These are phyloP conservation scores for Trypanosoma mega DNA, from an alignment of 208 protist genomes.

Conservation along the genomic window DNA sequence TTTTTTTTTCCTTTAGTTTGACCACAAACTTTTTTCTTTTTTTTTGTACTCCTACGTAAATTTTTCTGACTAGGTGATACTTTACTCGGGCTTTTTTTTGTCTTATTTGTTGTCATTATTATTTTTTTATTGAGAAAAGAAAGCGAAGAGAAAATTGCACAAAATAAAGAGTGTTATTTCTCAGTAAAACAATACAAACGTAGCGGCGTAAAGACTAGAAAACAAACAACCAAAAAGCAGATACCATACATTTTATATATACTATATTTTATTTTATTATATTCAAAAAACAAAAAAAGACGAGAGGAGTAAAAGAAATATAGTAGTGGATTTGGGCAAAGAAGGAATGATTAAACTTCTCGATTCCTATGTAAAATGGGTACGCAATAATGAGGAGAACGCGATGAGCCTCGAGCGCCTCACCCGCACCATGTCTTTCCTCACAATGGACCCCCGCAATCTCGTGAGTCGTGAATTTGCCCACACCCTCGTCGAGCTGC, in stretches of 20 bases:
- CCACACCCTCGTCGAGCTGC: slow-evolving; percentile 58
- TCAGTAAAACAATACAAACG: too few species aligned
- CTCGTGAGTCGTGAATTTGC: slow-evolving; percentile 64
- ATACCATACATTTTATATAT: too few species aligned
- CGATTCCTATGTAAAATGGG: slow-evolving; percentile 68
- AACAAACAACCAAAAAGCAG: too few species aligned
- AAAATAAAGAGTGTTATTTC: too few species aligned
- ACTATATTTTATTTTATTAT: background rate
- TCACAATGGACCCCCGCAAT: slow-evolving; percentile 60
- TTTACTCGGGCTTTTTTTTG: background rate
- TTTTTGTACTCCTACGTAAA: background rate
- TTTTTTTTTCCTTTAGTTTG: background rate
- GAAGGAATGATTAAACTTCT: slow-evolving; percentile 13
- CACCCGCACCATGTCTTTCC: slow-evolving; percentile 51
- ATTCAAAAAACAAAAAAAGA: background rate
- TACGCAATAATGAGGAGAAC: slow-evolving; percentile 68
- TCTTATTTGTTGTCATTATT: slow-evolving; percentile 4
- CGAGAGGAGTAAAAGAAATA: background rate
- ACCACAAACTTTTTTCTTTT: background rate
- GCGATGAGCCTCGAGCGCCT: slow-evolving; percentile 63
- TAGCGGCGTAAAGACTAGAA: too few species aligned
- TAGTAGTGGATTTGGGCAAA: too few species aligned
- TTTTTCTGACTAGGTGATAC: background rate
- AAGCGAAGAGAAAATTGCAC: background rate
- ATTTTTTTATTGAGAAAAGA: background rate